Conservation (phyloP, 1,284 basidiomycete genomes). For the Irpex sp. region DNA sequence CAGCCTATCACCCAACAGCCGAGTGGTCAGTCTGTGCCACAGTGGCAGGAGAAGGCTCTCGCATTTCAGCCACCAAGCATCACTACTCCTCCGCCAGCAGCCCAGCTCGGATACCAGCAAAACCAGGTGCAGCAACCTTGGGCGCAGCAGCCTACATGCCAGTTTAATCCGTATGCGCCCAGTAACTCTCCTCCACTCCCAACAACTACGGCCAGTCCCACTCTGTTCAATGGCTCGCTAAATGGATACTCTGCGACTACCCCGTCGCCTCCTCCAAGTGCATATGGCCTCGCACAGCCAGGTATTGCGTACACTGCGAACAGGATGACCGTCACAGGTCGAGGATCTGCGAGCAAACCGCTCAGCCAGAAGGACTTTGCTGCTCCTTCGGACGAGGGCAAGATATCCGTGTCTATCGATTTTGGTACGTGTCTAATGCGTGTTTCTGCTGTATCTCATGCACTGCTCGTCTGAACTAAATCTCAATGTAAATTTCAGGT, state of each 20-base stretch:
- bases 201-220: conserved; percentile 12
- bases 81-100: conserved; percentile 38
- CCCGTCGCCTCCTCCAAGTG: conserved; percentile 3
- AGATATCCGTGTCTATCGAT: conserved; percentile 72
- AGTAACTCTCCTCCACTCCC: conserved; percentile 22
- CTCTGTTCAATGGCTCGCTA: conserved; percentile 4
- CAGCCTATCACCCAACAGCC: conserved; percentile 48
- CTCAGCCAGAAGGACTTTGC: conserved; percentile 14
- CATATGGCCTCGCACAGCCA: conserved; percentile 13
- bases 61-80: conserved; percentile 35
- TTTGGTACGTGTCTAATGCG: conserved; percentile 47
- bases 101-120: conserved; percentile 28
- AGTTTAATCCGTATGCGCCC: conserved; percentile 12
- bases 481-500: conserved; percentile 32
- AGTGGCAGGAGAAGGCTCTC: conserved; percentile 23
- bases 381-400: conserved; percentile 45
- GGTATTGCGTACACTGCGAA: conserved; percentile 13
- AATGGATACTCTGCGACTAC: conserved; percentile 4
- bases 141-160: conserved; percentile 6
- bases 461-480: neutral
- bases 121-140: conserved; percentile 15
- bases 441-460: neutral
- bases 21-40: conserved; percentile 18
- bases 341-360: conserved; percentile 11
- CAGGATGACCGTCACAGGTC: conserved; percentile 18